A percentile compares a stretch with the other conserved stretches of the same genome.
Conservation (phyloP, 495 filamentous ascomycete species). For the Aspergillus coremiiformis region DNA sequence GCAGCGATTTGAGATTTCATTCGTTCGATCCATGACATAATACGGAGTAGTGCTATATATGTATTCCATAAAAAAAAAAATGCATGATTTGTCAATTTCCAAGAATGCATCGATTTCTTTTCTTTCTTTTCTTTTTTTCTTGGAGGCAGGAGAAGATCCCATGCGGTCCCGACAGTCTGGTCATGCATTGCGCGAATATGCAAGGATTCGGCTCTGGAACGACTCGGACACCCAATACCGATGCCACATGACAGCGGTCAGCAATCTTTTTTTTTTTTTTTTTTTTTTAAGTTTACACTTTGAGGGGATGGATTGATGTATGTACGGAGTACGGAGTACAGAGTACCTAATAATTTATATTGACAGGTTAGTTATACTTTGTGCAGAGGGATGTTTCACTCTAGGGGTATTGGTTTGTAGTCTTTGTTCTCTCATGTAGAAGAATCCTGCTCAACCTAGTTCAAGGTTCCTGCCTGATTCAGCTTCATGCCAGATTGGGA, state of each 20-base stretch:
- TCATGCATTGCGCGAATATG: slow-evolving; percentile 4
- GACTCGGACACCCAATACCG: not conserved
- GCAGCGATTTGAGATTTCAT: not conserved
- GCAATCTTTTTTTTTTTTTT: not conserved
- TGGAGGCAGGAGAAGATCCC: slow-evolving; percentile 1
- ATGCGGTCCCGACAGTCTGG: slow-evolving; percentile 18
- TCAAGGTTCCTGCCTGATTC: not conserved
- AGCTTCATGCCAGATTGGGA: not conserved
- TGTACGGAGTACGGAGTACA: too few species aligned
- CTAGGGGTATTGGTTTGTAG: too few species aligned
- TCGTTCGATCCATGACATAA: not conserved
- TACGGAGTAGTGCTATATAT: too few species aligned
- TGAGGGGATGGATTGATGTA: too few species aligned
- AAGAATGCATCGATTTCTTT: not conserved
- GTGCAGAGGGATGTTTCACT: too few species aligned
- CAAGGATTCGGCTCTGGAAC: not conserved
- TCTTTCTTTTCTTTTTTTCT: too few species aligned
- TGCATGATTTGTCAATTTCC: not conserved
- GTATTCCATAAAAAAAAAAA: too few species aligned
- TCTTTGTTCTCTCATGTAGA: too few species aligned
- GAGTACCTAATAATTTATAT: too few species aligned
- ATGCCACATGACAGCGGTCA: not conserved
- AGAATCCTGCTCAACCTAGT: too few species aligned
- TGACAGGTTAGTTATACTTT: too few species aligned
- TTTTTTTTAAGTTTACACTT: not conserved